Evolutionary conservation across 768 basidiomycete species (phyloP).

Genomic region (Pleurotus eryngii): DNA sequence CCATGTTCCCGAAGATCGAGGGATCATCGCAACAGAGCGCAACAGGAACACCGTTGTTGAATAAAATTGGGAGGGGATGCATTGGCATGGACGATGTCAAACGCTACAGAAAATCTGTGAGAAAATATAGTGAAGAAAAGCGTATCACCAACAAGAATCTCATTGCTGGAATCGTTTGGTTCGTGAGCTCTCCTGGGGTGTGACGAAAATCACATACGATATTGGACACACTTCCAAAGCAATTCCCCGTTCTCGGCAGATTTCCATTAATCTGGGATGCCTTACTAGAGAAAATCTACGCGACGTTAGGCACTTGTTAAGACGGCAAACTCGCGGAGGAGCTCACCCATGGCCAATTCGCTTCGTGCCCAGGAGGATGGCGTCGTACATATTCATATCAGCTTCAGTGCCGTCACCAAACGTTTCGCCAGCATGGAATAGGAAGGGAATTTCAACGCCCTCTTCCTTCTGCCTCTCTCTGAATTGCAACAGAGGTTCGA

Average conservation of each 20-base stretch:
- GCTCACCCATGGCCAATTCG: constrained; percentile 78
- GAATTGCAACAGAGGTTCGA: constrained; percentile 59
- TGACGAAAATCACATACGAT: constrained; percentile 49
- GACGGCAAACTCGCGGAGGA: not conserved
- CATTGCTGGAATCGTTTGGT: constrained; percentile 45
- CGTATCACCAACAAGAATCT: constrained; percentile 53
- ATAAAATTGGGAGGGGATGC: constrained; percentile 69
- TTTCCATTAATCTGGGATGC: constrained; percentile 69
- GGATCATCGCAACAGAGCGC: constrained; percentile 76
- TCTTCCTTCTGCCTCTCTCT: constrained; percentile 51
- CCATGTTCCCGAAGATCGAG: constrained; percentile 73
- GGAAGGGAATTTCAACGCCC: constrained; percentile 66
- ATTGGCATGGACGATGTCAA: constrained; percentile 77
- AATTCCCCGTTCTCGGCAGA: constrained; percentile 60
- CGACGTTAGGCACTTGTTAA: not conserved
- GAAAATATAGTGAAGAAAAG: not conserved
- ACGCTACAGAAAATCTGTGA: constrained; percentile 36
- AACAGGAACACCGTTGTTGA: constrained; percentile 73
- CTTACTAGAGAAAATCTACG: constrained; percentile 70
- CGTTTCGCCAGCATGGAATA: constrained; percentile 82
- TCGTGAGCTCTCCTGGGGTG: not conserved
- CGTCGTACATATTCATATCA: constrained; percentile 75
- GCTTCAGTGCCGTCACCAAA: constrained; percentile 70
- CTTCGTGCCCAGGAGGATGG: constrained; percentile 73
- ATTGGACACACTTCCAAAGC: constrained; percentile 78